phyloP scores from a whole-genome alignment of 1,284 basidiomycete genomes.

The Papiliotrema laurentii region DNA sequence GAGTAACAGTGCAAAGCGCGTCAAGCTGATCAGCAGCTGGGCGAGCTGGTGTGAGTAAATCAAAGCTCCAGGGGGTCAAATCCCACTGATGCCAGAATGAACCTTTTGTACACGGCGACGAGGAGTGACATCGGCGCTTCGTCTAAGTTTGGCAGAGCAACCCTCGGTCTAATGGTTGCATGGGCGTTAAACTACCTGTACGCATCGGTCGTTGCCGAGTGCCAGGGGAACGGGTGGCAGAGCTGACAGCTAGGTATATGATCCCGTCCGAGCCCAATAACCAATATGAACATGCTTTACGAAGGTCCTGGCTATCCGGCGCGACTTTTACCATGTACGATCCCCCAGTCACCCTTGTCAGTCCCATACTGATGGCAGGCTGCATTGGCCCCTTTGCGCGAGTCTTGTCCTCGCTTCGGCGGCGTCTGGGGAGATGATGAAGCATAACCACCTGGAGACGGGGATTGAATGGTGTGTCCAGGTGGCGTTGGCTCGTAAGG shows the following conservation, averaged over 20 bases:
- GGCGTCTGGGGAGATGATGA: slow-evolving; percentile 39
- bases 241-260: slow-evolving; percentile 18
- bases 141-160: slow-evolving; percentile 40
- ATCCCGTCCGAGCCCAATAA: slow-evolving; percentile 28
- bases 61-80: neutral
- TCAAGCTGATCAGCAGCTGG: slow-evolving; percentile 12
- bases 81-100: slow-evolving; percentile 15
- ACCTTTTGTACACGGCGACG: slow-evolving; percentile 14
- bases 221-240: neutral
- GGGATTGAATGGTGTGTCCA: slow-evolving; percentile 16
- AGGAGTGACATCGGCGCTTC: slow-evolving; percentile 23
- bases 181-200: slow-evolving; percentile 50
- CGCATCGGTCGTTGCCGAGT: slow-evolving; percentile 11
- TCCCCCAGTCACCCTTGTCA: neutral
- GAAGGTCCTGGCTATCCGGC: slow-evolving; percentile 45
- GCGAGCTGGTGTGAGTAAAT: slow-evolving; percentile 25
- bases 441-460: slow-evolving; percentile 19
- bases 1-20: too few relatives aligned
- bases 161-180: slow-evolving; percentile 47
- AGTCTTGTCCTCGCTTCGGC: slow-evolving; percentile 44
- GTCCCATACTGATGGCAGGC: slow-evolving; percentile 9
- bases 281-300: slow-evolving; percentile 45
- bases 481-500: slow-evolving; percentile 6
- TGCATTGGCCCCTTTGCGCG: slow-evolving; percentile 47
- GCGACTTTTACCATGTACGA: slow-evolving; percentile 41